These are phyloP conservation scores for Fereydounia khargensis DNA, from an alignment of 1,284 basidiomycete species.

Conservation along the genomic window DNA sequence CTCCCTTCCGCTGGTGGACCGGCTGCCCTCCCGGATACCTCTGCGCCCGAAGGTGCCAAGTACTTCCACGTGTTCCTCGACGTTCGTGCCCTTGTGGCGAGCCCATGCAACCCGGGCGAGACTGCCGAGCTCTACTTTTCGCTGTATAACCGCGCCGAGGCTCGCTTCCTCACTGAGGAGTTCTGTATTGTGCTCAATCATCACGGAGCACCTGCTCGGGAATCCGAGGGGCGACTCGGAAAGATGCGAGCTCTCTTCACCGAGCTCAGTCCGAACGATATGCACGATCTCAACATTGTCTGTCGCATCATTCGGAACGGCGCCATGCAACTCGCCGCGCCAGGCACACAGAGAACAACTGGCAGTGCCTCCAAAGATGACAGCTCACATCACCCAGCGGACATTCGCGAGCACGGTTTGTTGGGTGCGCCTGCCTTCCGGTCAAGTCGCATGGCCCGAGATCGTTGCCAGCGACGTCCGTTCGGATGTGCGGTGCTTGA, in stretches of 20 bases:
- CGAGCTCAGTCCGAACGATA: conserved; percentile 80
- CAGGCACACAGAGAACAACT: too few species aligned
- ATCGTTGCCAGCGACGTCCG: conserved; percentile 69
- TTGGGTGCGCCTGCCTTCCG: conserved; percentile 17
- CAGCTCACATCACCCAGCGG: conserved; percentile 7
- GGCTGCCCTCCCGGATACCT: neutral
- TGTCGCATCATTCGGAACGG: conserved; percentile 89
- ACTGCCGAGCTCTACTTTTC: conserved; percentile 91
- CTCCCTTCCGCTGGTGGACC: neutral
- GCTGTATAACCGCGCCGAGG: conserved; percentile 78
- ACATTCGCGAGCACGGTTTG: neutral
- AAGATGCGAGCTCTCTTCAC: conserved; percentile 67
- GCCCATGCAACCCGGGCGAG: conserved; percentile 82
- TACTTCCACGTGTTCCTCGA: conserved; percentile 77
- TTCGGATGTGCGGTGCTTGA: conserved; percentile 92
- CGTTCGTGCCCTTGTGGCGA: conserved; percentile 84
- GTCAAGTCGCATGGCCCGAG: conserved; percentile 31
- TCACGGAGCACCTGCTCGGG: conserved; percentile 78
- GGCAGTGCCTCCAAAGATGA: neutral
- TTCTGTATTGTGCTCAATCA: conserved; percentile 87
- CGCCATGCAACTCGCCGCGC: conserved; percentile 68
- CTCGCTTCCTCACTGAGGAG: conserved; percentile 87
- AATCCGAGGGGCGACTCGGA: conserved; percentile 56
- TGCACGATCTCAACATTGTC: conserved; percentile 62
- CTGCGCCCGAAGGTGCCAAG: conserved; percentile 9